Base-by-base conservation (phyloP, 179 eudicot species). In the Actinidia chinensis region DNA sequence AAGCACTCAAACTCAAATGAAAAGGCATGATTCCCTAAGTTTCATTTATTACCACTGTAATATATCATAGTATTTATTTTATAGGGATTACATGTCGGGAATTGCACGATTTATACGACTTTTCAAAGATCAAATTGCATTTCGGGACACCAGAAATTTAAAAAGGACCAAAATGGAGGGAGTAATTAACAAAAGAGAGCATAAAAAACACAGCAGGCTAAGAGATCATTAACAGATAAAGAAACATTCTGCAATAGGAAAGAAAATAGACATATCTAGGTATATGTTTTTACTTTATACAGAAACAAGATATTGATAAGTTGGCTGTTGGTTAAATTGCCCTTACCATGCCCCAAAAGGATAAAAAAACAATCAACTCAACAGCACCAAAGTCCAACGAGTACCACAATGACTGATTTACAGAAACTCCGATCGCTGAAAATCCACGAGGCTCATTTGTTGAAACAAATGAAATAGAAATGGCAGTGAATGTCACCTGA, bases 301-400 rank as follows among this genome's bases (percentile, higher is more conserved):
- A 4, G 8, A 68, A 58, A 46, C 9, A 0, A 71, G 23, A 42
- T 58, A 13, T 13, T 33, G 4, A 25, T 51, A 22, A 67, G 73
- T 76, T 68, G 46, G 54, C 56, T 14, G 48, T 56, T 50, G 8
- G 12, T 23, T 42, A 23, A 33, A n/a, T 13, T 59, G 40, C 61
- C 42, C 59, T 78, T 69, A 93, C 97, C 92, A 85, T 82, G 86
- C n/a, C 86, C 83, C 58, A 84, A 89, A 51, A 90, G 90, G 66
- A 89, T 85, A 83, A 97, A 95, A 83, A 95, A 95, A 22, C 97
- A 93, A 76, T 95, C 98, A 67, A 82, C 86, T 95, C 98, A 60
- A 93, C 98, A 58, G 98, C 97, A 80, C 91, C 98, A 93, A 95
- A 68, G 98, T 97, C 98, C 98, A 95, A 73, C 98, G 93, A 73